A percentile compares a stretch with the other conserved stretches of the same genome.
Evolutionary conservation across 257 asterid species (phyloP).

Genomic region (Orobanche coerulescens): DNA sequence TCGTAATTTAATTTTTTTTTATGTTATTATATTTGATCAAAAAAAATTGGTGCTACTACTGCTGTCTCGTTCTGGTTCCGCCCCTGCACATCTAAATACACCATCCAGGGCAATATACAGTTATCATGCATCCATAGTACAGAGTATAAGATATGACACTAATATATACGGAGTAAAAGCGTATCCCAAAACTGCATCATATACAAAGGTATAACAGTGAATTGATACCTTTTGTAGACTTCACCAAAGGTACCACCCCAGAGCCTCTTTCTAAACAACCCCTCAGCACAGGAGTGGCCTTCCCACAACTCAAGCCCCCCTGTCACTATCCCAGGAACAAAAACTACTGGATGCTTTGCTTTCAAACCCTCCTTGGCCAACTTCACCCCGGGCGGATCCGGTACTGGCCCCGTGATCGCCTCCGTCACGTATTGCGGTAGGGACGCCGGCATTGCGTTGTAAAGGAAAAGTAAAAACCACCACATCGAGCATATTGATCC

Average conservation of each 20-base stretch:
- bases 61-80: too few relatives aligned
- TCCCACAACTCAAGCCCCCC: conserved; percentile 96
- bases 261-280: conserved; percentile 75
- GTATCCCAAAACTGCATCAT: background rate
- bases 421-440: conserved; percentile 84
- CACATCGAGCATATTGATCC: conserved; percentile 75
- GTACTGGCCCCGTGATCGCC: conserved; percentile 68
- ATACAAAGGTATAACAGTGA: conserved; percentile 1
- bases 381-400: conserved; percentile 82
- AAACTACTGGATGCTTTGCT: conserved; percentile 82
- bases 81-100: too few relatives aligned
- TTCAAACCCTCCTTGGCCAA: conserved; percentile 64
- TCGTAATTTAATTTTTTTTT: too few relatives aligned
- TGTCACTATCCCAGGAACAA: conserved; percentile 86
- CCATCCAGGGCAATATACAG: too few relatives aligned
- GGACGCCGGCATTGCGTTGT: conserved; percentile 67
- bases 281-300: conserved; percentile 89
- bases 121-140: background rate
- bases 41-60: too few relatives aligned
- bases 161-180: background rate
- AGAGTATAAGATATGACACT: background rate
- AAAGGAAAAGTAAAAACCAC: conserved; percentile 70
- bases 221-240: conserved; percentile 51
- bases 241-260: conserved; percentile 98
- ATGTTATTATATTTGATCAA: too few relatives aligned